Percentiles rank a stretch among this genome's conserved stretches.
These are phyloP conservation scores for Phytophthora cactorum DNA, from an alignment of 352 stramenopile genomes.

Conservation along the genomic window DNA sequence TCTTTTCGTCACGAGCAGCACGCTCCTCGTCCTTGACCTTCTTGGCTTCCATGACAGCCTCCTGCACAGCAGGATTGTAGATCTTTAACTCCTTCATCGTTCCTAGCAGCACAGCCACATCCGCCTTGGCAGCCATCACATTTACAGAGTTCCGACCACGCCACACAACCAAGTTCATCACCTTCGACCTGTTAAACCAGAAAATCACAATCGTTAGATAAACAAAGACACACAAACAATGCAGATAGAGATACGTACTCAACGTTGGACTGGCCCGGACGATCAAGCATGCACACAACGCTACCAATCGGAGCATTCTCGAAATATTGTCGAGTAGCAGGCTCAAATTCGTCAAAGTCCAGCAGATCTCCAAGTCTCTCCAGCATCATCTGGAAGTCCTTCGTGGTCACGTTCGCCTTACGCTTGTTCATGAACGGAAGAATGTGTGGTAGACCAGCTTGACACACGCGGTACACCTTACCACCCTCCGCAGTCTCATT, in stretches of 20 bases:
- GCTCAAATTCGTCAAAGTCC: constrained; percentile 85
- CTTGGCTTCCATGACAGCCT: constrained; percentile 55
- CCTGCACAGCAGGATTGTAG: constrained; percentile 56
- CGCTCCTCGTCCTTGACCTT: constrained; percentile 54
- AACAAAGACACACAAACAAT: not conserved
- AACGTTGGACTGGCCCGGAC: constrained; percentile 59
- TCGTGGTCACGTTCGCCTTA: constrained; percentile 63
- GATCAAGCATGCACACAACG: constrained; percentile 75
- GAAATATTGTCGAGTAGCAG: constrained; percentile 52
- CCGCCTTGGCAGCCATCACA: constrained; percentile 85
- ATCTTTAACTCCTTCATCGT: constrained; percentile 89
- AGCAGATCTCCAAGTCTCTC: constrained; percentile 83
- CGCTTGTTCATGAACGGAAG: constrained; percentile 82
- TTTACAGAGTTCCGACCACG: constrained; percentile 88
- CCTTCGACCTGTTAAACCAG: constrained; percentile 57
- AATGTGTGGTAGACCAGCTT: constrained; percentile 86
- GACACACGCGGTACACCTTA: constrained; percentile 90
- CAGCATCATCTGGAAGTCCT: constrained; percentile 88
- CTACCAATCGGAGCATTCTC: constrained; percentile 73
- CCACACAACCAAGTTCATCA: constrained; percentile 89
- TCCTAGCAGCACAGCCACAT: constrained; percentile 74
- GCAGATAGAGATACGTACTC: constrained; percentile 56
- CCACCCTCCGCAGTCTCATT: constrained; percentile 74
- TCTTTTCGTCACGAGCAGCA: constrained; percentile 45
- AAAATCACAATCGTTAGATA: constrained; percentile 21